These are phyloP conservation scores for Epichloe brachyelytri DNA, from an alignment of 2,329 filamentous ascomycete species.

Conservation along the genomic window DNA sequence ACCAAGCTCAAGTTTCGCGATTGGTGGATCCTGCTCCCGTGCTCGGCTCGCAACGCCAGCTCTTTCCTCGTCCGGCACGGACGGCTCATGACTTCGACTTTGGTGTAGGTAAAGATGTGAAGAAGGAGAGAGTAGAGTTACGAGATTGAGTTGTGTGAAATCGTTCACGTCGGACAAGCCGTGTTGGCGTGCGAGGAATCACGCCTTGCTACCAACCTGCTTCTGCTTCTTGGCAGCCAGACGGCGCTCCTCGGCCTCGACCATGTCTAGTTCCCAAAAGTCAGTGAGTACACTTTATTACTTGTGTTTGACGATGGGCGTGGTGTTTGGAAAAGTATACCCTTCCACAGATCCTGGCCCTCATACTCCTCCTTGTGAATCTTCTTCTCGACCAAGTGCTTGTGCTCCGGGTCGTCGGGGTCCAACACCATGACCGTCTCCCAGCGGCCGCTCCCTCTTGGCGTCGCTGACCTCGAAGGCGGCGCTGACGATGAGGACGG, in stretches of 20 bases:
- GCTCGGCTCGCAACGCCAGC: background rate
- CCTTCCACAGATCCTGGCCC: conserved; percentile 88
- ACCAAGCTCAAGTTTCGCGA: background rate
- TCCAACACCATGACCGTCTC: conserved; percentile 73
- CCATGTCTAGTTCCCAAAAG: conserved; percentile 49
- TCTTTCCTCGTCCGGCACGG: background rate
- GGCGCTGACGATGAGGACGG: conserved; percentile 69
- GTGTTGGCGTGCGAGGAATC: background rate
- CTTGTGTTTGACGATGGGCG: too few relatives aligned
- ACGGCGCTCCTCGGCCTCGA: conserved; percentile 61
- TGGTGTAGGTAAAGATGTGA: background rate
- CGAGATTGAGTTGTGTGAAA: background rate
- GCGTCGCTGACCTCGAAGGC: conserved; percentile 72
- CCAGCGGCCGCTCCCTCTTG: conserved; percentile 61
- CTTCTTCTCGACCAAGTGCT: conserved; percentile 73
- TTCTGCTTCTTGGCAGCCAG: conserved; percentile 29
- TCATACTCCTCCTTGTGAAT: conserved; percentile 78
- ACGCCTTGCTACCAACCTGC: conserved; percentile 13
- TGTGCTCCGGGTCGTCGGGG: conserved; percentile 70
- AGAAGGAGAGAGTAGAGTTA: background rate
- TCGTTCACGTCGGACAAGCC: too few relatives aligned
- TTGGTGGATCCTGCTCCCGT: background rate
- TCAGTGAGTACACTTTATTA: conserved; percentile 3
- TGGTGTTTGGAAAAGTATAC: conserved; percentile 24
- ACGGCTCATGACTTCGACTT: background rate